phyloP scores from a whole-genome alignment of 805 yeast species.

The Ogataea neopini region DNA sequence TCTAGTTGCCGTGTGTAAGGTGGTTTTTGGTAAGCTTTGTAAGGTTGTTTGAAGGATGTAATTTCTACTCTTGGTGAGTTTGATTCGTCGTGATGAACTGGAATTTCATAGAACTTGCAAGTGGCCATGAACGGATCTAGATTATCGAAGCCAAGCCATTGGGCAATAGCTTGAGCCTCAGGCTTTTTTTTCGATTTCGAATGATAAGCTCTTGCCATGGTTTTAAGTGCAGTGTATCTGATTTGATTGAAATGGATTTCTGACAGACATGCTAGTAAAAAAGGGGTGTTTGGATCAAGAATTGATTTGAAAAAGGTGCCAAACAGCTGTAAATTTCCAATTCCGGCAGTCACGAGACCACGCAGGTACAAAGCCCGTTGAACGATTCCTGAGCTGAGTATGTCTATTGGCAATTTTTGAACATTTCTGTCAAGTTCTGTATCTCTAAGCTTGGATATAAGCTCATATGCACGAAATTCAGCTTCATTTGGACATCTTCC shows the following conservation, averaged over 20 bases:
- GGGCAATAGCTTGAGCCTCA: constrained; percentile 42
- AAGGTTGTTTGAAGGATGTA: constrained; percentile 39
- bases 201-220: constrained; percentile 67
- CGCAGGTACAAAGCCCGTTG: constrained; percentile 75
- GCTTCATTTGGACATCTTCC: constrained; percentile 80
- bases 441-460: constrained; percentile 78
- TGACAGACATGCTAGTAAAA: constrained; percentile 67
- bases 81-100: constrained; percentile 37
- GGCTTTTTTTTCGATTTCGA: constrained; percentile 68
- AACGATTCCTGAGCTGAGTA: constrained; percentile 56
- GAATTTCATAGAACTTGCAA: constrained; percentile 64
- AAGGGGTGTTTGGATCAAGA: constrained; percentile 55
- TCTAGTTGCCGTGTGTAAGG: constrained; percentile 47
- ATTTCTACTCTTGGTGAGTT: constrained; percentile 40
- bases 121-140: constrained; percentile 53
- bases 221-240: constrained; percentile 68
- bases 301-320: constrained; percentile 60
- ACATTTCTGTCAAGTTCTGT: constrained; percentile 79
- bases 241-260: constrained; percentile 82
- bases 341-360: constrained; percentile 62
- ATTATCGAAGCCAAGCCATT: constrained; percentile 68
- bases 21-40: constrained; percentile 41
- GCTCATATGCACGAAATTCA: constrained; percentile 86
- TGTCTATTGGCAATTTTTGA: constrained; percentile 61
- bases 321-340: constrained; percentile 62